phyloP scores from a whole-genome alignment of 805 yeast genomes.

The Dipodascus geniculatus region DNA sequence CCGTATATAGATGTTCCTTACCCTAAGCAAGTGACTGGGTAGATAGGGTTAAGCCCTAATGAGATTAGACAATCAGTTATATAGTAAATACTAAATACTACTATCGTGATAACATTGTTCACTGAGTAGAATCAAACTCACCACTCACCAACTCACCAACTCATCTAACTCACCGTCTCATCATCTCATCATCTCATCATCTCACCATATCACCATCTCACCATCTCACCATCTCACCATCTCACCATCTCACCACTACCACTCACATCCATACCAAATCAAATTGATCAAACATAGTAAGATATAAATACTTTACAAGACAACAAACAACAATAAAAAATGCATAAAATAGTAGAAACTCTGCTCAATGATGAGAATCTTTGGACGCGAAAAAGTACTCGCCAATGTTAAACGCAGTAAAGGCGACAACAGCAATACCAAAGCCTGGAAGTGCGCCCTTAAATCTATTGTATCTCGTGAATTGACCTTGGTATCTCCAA shows the following conservation, averaged over 20 bases:
- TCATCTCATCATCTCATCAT: no score
- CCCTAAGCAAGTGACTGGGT: background rate
- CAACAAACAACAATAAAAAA: background rate
- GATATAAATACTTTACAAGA: background rate
- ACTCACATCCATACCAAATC: no score
- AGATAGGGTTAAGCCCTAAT: background rate
- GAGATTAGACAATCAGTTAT: background rate
- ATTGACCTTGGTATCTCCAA: conserved; percentile 81
- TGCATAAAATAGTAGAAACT: background rate
- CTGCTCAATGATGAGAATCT: background rate
- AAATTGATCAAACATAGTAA: no score
- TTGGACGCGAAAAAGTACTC: conserved; percentile 30
- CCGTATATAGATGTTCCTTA: background rate
- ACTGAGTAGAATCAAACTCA: no score
- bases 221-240: no score
- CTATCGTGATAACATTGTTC: no score
- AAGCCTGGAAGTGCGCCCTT: conserved; percentile 71
- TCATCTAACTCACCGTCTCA: no score
- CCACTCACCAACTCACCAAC: no score
- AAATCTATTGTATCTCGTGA: conserved; percentile 57
- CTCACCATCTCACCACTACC: no score
- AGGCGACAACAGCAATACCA: conserved; percentile 67
- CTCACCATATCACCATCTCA: no score
- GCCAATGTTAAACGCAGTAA: conserved; percentile 49
- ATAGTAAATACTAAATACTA: no score